Evolutionary conservation across 306 rosid species (phyloP), one percentile per base, ranked within the genome.

Genomic region (Quercus gilva): DNA sequence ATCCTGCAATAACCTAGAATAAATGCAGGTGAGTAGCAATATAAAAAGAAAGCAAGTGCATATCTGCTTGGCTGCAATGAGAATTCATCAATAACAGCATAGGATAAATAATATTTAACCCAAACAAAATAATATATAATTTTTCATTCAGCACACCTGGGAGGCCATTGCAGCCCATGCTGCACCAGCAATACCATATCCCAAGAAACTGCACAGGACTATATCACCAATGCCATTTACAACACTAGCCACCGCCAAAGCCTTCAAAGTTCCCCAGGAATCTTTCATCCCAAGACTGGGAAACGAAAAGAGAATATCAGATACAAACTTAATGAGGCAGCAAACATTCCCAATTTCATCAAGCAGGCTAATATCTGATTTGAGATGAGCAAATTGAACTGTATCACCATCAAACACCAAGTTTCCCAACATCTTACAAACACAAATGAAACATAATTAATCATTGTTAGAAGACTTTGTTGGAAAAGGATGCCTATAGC

Each of bases 251-350:
- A 71, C 87, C 11, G 86, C 90, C 89, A 91, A 87, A 71, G 94
- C 94, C 92, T 88, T 93, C 82, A 89, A 77, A 61, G 96, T 96
- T 79, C 94, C 97, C 97, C 92, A 91, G 2, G 97, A 93, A 93
- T 91, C 97, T 87, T 93, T 93, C 97, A 89, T 88, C 80, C 94
- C 96, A 81, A 93, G 97, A 80, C 96, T 91, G 57, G 53, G 53
- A 35, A 75, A 79, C 73, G 55, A 35, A 59, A 65, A 4, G 31
- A 75, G n/a, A 58, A 29, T 41, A 57, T 37, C 58, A 82, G 70
- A 74, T 28, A 72, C 11, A 68, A 67, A 76, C 75, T 73, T 28
- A 31, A 76, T 11, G 70, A 63, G 31, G n/a, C n/a, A n/a, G n/a
- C n/a, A n/a, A n/a, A n/a, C n/a, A n/a, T n/a, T n/a, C n/a, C n/a